phyloP scores from a whole-genome alignment of 495 filamentous ascomycete genomes.

The Aspergillus funiculosus region DNA sequence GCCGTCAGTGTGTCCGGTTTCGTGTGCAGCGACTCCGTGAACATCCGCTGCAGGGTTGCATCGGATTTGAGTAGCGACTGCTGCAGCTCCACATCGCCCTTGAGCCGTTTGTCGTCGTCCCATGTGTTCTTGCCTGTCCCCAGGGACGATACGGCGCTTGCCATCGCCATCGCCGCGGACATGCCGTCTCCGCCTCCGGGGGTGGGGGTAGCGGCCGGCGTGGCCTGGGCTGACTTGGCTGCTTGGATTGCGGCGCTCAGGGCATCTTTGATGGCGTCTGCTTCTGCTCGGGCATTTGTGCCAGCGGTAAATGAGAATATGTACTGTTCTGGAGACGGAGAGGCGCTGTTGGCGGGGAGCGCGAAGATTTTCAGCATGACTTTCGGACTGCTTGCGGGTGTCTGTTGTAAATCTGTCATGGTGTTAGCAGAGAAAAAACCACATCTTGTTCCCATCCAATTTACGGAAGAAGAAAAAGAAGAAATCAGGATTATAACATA shows the following conservation, averaged over 20 bases:
- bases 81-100: conserved; percentile 70
- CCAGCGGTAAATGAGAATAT: conserved; percentile 82
- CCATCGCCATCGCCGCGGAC: conserved; percentile 55
- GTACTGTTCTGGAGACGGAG: conserved; percentile 57
- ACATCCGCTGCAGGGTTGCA: conserved; percentile 65
- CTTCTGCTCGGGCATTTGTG: conserved; percentile 69
- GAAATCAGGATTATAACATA: conserved; percentile 32
- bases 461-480: conserved; percentile 2
- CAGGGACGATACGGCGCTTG: conserved; percentile 46
- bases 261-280: conserved; percentile 73
- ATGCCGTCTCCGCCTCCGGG: conserved; percentile 37
- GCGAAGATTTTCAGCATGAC: conserved; percentile 87
- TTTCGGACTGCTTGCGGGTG: conserved; percentile 72
- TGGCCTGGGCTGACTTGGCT: conserved; percentile 49
- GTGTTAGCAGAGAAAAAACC: conserved; percentile 1
- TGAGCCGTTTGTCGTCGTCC: conserved; percentile 73
- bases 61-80: conserved; percentile 77
- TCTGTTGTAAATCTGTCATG: conserved; percentile 72
- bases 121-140: conserved; percentile 46
- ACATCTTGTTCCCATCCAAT: not conserved
- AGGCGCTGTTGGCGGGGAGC: conserved; percentile 49
- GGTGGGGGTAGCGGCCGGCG: conserved; percentile 28
- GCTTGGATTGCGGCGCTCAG: conserved; percentile 71
- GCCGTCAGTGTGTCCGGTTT: conserved; percentile 77
- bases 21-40: conserved; percentile 68